Evolutionary conservation across 257 asterid genomes (phyloP).

Genomic region (Coffea eugenioides): DNA sequence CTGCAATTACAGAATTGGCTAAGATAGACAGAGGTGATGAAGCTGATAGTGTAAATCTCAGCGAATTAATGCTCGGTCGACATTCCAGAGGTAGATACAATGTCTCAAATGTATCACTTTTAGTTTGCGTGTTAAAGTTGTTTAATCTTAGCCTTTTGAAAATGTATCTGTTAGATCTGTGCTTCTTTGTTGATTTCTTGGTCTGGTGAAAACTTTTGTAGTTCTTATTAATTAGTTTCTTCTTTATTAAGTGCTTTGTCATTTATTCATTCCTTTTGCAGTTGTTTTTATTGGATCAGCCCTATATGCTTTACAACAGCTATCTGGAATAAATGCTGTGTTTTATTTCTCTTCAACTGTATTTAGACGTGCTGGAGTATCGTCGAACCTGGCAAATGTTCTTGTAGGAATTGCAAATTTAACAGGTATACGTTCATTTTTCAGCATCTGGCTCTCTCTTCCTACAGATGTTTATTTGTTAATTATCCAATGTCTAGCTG

Average conservation of each 20-base stretch:
- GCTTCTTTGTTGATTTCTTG: background rate
- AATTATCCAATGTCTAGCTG: background rate
- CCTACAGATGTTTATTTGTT: background rate
- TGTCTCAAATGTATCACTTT: background rate
- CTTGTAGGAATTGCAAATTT: conserved; percentile 72
- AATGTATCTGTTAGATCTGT: background rate
- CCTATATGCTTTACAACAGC: conserved; percentile 99
- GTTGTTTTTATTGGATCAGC: conserved; percentile 98
- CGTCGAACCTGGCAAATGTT: conserved; percentile 87
- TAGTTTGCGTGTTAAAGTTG: background rate
- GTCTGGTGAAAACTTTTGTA: conserved; percentile 10
- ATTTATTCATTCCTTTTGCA: conserved; percentile 73
- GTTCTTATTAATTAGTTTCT: conserved; percentile 18
- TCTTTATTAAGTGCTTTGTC: conserved; percentile 32
- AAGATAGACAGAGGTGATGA: conserved; percentile 78
- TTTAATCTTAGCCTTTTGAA: background rate
- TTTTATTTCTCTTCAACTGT: conserved; percentile 99
- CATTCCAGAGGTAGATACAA: conserved; percentile 68
- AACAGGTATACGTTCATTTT: conserved; percentile 39
- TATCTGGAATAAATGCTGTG: conserved; percentile 99
- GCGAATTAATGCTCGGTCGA: conserved; percentile 67
- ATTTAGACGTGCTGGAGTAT: conserved; percentile 96
- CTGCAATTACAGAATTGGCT: conserved; percentile 74
- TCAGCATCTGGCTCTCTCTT: background rate
- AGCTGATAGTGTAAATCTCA: conserved; percentile 39